Evolutionary conservation across 306 rosid genomes (phyloP), one percentile per base, ranked within the genome.

Genomic region (Corylus heterophylla): DNA sequence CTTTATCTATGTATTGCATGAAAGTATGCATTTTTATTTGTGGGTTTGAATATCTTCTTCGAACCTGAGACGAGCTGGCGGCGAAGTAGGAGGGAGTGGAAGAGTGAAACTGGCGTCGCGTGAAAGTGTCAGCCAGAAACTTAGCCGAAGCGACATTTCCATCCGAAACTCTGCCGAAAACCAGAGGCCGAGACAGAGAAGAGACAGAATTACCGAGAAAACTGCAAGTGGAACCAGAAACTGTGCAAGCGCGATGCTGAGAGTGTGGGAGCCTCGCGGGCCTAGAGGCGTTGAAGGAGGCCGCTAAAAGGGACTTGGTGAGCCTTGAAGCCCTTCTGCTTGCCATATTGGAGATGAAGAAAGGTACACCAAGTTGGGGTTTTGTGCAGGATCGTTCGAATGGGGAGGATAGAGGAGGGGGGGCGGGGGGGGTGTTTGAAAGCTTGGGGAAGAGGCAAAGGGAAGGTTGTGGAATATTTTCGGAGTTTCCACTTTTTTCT

Each of bases 41-140:
- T 0, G 14, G 9, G n/a, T 39, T 42, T 42, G 50, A 8, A 18
- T n/a, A n/a, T 39, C 27, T 48, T 50, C 22, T 54, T 44, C 29
- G 20, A 49, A 92, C 98, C 97, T 95, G 96, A 50, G 93, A 86
- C 35, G 87, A 69, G 69, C 74, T 74, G 61, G 83, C 54, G n/a
- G 97, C 89, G 2, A 93, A 74, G 76, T 81, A 79, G 18, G 71
- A 79, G 48, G 92, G 91, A 74, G 76, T 69, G 35, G 93, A 85
- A 12, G 97, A 82, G 68, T 88, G 97, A 69, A 90, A 86, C 69
- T 77, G 80, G 85, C 96, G 93, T 80, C 96, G 93, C 82, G 85
- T 72, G 85, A 88, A 81, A 87, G 74, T 63, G 86, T 20, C 50
- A 1, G 92, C 81, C 50, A 89, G 82, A 80, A 79, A 88, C 80